Conservation (phyloP, 768 basidiomycete genomes). For the Pilatotrama ljubarskyi region DNA sequence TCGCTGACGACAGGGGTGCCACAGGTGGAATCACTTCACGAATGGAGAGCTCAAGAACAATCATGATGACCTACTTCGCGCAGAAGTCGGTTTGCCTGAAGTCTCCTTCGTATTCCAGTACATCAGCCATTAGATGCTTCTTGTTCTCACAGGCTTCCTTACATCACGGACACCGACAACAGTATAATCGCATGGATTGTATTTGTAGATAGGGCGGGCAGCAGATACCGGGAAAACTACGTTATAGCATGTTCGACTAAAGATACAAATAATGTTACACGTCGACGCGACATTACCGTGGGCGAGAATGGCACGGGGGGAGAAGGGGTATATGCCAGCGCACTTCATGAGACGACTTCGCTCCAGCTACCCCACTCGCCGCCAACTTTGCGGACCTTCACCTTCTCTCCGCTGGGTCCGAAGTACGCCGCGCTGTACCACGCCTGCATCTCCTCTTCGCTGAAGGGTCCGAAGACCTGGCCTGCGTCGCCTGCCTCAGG, state of each 20-base stretch:
- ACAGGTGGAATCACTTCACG: conserved; percentile 96
- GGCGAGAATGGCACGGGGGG: not conserved
- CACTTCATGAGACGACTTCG: conserved; percentile 51
- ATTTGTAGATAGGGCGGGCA: conserved; percentile 1
- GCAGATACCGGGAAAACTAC: not conserved
- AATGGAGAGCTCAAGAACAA: conserved; percentile 86
- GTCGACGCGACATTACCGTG: conserved; percentile 9
- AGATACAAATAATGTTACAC: conserved; percentile 27
- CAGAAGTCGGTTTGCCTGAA: conserved; percentile 79
- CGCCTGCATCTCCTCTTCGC: conserved; percentile 72
- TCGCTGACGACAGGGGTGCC: not conserved
- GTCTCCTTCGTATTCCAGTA: conserved; percentile 98
- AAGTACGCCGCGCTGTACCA: conserved; percentile 87
- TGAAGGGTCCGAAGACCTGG: conserved; percentile 77
- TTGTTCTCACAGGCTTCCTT: not conserved
- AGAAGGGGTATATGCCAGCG: not conserved
- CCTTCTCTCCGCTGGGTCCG: conserved; percentile 73
- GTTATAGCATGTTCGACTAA: conserved; percentile 21
- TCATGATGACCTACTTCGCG: conserved; percentile 93
- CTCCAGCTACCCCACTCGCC: conserved; percentile 79
- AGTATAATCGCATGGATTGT: conserved; percentile 4
- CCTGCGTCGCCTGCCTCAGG: conserved; percentile 46
- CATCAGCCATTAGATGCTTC: conserved; percentile 67
- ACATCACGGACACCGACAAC: not conserved
- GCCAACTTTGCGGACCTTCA: conserved; percentile 65